Percentiles rank a stretch among this genome's conserved stretches.
Evolutionary conservation across 208 protist species (phyloP).

Genomic region (Jaenimonas drosophilae): DNA sequence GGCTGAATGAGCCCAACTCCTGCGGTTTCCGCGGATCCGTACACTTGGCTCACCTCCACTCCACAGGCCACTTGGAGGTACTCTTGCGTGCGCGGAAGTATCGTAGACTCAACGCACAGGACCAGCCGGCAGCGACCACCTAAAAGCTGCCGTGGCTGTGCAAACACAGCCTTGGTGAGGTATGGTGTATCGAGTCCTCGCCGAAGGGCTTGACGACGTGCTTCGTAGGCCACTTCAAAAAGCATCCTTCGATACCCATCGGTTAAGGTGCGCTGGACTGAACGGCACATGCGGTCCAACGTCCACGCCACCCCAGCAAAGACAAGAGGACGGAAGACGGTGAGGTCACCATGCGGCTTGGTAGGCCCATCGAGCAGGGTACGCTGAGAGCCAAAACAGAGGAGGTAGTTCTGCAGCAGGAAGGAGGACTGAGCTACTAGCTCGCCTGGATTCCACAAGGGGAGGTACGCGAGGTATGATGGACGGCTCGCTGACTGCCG

Average conservation of each 20-base stretch:
- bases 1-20: constrained; percentile 29
- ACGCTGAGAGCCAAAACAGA: constrained; percentile 53
- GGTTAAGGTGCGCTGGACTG: constrained; percentile 33
- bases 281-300: constrained; percentile 39
- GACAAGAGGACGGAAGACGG: constrained; percentile 55
- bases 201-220: constrained; percentile 29
- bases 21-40: constrained; percentile 31
- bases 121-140: constrained; percentile 58
- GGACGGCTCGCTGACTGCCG: constrained; percentile 11
- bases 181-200: constrained; percentile 65
- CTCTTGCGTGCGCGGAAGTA: constrained; percentile 42
- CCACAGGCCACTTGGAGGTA: constrained; percentile 68
- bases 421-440: constrained; percentile 35
- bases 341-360: constrained; percentile 58
- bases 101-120: constrained; percentile 33
- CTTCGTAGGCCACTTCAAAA: constrained; percentile 59
- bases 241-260: constrained; percentile 20
- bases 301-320: constrained; percentile 48
- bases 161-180: constrained; percentile 66
- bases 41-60: constrained; percentile 37
- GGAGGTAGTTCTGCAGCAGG: constrained; percentile 22
- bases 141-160: constrained; percentile 49
- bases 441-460: constrained; percentile 73
- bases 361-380: constrained; percentile 36
- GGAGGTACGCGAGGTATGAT: constrained; percentile 73